phyloP scores from a whole-genome alignment of 441 rosid genomes.

The Erysimum pusillum region DNA sequence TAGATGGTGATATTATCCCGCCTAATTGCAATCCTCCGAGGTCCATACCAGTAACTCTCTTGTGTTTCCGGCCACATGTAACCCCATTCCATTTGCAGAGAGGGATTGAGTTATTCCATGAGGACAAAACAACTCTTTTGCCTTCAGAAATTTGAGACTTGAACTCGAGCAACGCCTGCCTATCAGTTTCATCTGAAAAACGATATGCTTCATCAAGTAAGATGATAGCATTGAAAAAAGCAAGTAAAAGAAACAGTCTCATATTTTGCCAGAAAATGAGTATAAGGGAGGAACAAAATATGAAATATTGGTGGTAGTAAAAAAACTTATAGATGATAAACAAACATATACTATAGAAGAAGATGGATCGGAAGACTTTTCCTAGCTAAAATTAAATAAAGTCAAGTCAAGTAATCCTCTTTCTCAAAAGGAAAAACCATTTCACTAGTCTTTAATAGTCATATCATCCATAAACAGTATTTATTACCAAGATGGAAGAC shows the following conservation, averaged over 20 bases:
- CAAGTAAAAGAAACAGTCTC: not conserved
- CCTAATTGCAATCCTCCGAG: not conserved
- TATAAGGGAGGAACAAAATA: too few species aligned
- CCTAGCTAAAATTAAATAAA: too few species aligned
- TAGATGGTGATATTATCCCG: constrained; percentile 5
- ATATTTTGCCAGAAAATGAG: too few species aligned
- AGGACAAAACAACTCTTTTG: constrained; percentile 2
- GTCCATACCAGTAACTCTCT: not conserved
- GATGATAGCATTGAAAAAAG: not conserved
- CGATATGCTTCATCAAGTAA: not conserved
- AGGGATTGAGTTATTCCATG: not conserved
- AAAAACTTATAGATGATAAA: too few species aligned
- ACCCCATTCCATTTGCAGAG: not conserved
- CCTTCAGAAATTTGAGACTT: not conserved
- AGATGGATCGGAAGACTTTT: too few species aligned
- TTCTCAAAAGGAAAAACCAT: too few species aligned
- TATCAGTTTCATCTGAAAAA: constrained; percentile 1
- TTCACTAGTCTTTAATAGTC: too few species aligned
- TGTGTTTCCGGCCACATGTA: constrained; percentile 3
- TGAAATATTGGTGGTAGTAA: too few species aligned
- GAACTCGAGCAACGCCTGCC: not conserved
- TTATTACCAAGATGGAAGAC: too few species aligned
- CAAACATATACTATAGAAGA: too few species aligned
- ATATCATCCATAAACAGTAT: too few species aligned
- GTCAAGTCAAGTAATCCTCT: too few species aligned